These are phyloP conservation scores for Talaromyces verruculosus DNA, from an alignment of 2,329 filamentous ascomycete species.

Conservation along the genomic window DNA sequence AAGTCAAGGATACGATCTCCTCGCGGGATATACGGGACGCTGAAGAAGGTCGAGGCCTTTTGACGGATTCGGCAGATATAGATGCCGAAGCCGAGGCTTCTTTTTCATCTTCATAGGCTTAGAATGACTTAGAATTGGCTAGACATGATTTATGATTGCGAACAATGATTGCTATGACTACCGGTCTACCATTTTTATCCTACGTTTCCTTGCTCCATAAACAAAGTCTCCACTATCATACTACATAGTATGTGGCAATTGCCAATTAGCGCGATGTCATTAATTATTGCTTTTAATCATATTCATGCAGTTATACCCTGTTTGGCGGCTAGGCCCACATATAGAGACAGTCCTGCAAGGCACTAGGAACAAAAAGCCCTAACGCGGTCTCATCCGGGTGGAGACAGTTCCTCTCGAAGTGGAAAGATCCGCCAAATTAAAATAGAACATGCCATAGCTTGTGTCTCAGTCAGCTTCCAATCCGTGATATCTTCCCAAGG, in stretches of 20 bases:
- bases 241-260: not conserved
- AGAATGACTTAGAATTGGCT: not conserved
- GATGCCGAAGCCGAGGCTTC: not conserved
- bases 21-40: slow-evolving; percentile 11
- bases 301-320: not conserved
- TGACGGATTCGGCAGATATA: slow-evolving; percentile 14
- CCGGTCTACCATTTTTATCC: not conserved
- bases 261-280: not conserved
- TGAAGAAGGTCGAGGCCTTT: slow-evolving; percentile 18
- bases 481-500: not conserved
- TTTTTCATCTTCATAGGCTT: slow-evolving; percentile 5
- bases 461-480: not conserved
- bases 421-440: not conserved
- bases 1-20: not conserved
- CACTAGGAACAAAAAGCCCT: not conserved
- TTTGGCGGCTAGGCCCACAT: not conserved
- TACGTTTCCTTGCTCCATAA: not conserved
- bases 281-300: not conserved
- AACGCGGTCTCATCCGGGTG: not conserved
- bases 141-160: not conserved
- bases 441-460: slow-evolving; percentile 4
- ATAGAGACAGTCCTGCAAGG: not conserved
- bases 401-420: not conserved
- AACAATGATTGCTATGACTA: not conserved
- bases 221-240: not conserved